Conservation (phyloP, 805 yeast genomes). For the Lachancea sp. region DNA sequence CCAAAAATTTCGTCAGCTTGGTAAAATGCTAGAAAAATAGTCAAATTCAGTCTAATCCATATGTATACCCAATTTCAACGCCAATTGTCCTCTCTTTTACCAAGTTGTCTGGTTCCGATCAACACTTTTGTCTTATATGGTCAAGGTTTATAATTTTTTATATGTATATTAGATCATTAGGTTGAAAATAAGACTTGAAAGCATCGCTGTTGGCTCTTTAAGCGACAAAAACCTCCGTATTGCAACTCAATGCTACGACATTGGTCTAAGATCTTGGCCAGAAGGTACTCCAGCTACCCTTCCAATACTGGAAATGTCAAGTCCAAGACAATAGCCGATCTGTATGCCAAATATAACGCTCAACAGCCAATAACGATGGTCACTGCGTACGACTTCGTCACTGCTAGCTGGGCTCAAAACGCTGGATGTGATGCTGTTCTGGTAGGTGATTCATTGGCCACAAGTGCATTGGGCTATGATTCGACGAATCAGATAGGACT, state of each 20-base stretch:
- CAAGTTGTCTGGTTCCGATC: no score
- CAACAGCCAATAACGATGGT: constrained; percentile 44
- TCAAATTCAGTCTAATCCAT: no score
- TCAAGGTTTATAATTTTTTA: no score
- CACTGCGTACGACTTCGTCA: constrained; percentile 86
- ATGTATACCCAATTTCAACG: no score
- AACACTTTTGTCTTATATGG: no score
- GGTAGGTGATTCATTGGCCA: constrained; percentile 89
- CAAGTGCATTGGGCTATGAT: constrained; percentile 80
- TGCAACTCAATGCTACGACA: background rate
- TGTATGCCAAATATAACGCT: constrained; percentile 31
- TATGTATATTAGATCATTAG: no score
- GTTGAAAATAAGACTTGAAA: background rate
- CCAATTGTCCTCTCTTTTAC: no score
- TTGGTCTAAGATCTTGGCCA: background rate
- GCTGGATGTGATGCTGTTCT: constrained; percentile 64
- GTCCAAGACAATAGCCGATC: constrained; percentile 30
- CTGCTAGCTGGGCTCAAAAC: constrained; percentile 61
- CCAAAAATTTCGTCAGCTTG: no score
- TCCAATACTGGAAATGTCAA: background rate
- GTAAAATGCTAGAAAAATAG: no score
- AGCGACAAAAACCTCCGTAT: no score
- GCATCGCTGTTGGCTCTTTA: background rate
- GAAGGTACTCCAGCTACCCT: constrained; percentile 2
- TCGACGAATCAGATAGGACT: constrained; percentile 70